Base-by-base conservation (phyloP, 1,284 basidiomycete genomes). In the Trichosporon faecale region DNA sequence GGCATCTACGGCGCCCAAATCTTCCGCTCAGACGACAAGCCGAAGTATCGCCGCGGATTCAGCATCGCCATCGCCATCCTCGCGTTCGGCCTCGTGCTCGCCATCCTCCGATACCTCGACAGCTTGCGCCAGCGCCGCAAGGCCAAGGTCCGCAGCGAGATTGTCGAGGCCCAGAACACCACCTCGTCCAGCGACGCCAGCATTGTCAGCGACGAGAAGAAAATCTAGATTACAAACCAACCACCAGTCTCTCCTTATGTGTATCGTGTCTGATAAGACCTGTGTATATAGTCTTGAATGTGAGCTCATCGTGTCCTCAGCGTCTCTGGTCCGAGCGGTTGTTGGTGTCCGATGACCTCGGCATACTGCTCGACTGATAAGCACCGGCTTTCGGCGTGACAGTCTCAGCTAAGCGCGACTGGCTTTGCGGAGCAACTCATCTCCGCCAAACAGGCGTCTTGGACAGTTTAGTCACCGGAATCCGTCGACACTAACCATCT, bases 1-100 rank as follows among this genome's bases (percentile, higher is more conserved):
- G 78, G 76, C n/a, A 78, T 78, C 33, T 74, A 76, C 66, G 78
- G 77, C 2, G 74, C 74, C 0, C 78, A 80, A 65, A 73, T 80
- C 66, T 76, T 78, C 73, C 76, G 78, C 66, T 63, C 66, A 9
- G 76, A 78, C 68, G 78, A 80, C 70, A 68, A 68, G 33, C 78
- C 78, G 1, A 46, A 60, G 29, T 80, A 80, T 66, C 73, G 74
- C 55, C 73, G 76, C 14, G 77, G 75, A 1, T 76, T 81, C 64
- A 61, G 57, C 4, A 76, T 78, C 64, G 71, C 70, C 57, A 76
- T 78, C 35, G 74, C 46, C 16, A 72, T 80, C 23, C 68, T 77
- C 29, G 64, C 71, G 0, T 66, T 75, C 29, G 76, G 74, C 1
- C 66, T 80, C 29, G 1, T 40, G 21, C 68, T 77, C 33, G 75